Base-by-base conservation (phyloP, 1,139 yeast species). In the Ogataea hybrid region DNA sequence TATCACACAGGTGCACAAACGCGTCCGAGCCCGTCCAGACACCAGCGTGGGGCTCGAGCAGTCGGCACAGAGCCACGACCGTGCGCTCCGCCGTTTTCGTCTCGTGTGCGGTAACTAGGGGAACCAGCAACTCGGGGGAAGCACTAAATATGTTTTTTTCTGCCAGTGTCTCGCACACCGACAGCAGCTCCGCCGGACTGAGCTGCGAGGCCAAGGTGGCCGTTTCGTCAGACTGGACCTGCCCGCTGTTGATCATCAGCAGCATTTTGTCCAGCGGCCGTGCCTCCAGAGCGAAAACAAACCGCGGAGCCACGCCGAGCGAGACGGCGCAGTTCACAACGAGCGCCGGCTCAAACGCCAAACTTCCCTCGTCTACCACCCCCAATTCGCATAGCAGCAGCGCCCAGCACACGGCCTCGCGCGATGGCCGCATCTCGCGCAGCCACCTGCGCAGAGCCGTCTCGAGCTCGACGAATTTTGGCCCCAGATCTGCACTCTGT, bases 1-100 rank as follows among this genome's bases (percentile, higher is more conserved):
- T 62, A 45, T 73, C 78, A 32, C 47, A 49, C 32, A 63, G 60
- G 41, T 70, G 73, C 11, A 20, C 17, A 8, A 9, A 20, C 15
- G 16, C 17, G 1, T 11, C 25, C 4, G 27, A 16, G 28, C 17
- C n/a, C 16, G 16, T 27, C 53, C 53, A 50, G 7, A 31, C 14
- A n/a, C n/a, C 6, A n/a, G 39, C 23, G 30, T 63, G 43, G 4
- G 32, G 34, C 1, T 39, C 35, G 21, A 71, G 47, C 2, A 68
- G 43, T 21, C 52, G 48, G 21, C 70, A 66, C 1, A 65, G 60
- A 0, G 57, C 47, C 1, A 56, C 44, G 7, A 70, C 44, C 0
- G 69, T 61, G 20, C 62, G 37, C 44, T 73, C 78, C 23, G 18
- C 37, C 12, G 42, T 46, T 32, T 42, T 50, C 11, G 49, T 40